Evolutionary conservation across 2,329 filamentous ascomycete genomes (phyloP).

Genomic region (Grosmannia serpens): DNA sequence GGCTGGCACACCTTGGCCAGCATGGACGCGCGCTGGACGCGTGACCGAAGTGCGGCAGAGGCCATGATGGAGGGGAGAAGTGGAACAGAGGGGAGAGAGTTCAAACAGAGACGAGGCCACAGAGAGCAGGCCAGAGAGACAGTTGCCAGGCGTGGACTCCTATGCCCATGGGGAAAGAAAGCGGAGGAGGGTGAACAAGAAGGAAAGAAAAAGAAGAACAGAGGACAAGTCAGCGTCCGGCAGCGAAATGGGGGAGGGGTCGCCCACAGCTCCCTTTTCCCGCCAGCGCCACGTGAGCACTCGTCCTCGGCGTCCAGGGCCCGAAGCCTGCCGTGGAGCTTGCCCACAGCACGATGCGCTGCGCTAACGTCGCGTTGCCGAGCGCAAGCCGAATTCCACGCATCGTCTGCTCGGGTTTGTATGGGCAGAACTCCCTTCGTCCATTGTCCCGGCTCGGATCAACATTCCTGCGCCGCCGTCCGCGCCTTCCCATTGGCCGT

Average conservation of each 20-base stretch:
- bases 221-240: neutral
- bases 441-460: neutral
- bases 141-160: too few species aligned
- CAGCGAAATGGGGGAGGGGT: neutral
- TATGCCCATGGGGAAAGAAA: neutral
- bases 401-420: neutral
- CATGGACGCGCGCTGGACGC: constrained; percentile 64
- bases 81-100: neutral
- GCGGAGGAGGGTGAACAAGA: neutral
- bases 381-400: neutral
- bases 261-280: neutral
- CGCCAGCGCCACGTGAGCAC: neutral
- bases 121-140: neutral
- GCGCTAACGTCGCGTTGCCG: neutral
- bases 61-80: constrained; percentile 28
- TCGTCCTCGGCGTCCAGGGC: neutral
- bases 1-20: constrained; percentile 70
- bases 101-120: neutral
- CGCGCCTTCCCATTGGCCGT: neutral
- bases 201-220: neutral
- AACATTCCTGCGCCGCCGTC: neutral
- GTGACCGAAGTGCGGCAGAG: constrained; percentile 64
- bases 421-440: constrained; percentile 1
- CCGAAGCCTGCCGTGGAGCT: too few species aligned
- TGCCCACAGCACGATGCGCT: too few species aligned